phyloP scores from a whole-genome alignment of 2,329 filamentous ascomycete species.

The Neonectria faginata region DNA sequence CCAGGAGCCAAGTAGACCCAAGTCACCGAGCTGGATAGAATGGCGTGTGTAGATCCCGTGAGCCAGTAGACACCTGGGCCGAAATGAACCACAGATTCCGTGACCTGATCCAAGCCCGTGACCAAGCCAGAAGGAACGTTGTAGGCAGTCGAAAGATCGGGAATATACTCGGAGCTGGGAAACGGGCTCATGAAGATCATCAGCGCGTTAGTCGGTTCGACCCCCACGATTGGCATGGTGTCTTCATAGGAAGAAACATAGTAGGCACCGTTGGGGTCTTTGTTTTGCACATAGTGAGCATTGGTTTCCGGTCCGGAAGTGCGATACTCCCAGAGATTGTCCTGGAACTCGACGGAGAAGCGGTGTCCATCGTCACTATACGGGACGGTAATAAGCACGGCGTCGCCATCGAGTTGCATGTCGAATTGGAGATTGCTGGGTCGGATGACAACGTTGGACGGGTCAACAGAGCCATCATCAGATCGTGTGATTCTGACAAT shows the following conservation, averaged over 20 bases:
- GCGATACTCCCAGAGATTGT: constrained; percentile 47
- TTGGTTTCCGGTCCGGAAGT: constrained; percentile 19
- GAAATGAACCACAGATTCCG: constrained; percentile 43
- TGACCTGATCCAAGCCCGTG: constrained; percentile 29
- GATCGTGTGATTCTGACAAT: constrained; percentile 41
- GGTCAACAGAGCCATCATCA: constrained; percentile 30
- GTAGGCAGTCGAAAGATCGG: constrained; percentile 21
- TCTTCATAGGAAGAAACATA: constrained; percentile 33
- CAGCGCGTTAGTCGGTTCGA: background rate
- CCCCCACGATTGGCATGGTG: constrained; percentile 1
- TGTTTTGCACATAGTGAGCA: constrained; percentile 33
- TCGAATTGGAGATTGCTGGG: constrained; percentile 43
- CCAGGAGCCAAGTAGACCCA: constrained; percentile 49
- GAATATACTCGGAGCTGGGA: constrained; percentile 30
- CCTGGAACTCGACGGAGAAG: constrained; percentile 50
- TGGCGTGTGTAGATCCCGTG: constrained; percentile 39
- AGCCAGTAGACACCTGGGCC: constrained; percentile 50
- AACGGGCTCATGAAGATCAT: constrained; percentile 50
- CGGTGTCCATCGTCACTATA: constrained; percentile 42
- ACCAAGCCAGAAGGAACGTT: constrained; percentile 24
- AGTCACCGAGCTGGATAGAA: constrained; percentile 26
- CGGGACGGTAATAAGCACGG: constrained; percentile 45
- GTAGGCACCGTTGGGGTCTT: constrained; percentile 31
- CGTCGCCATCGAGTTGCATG: constrained; percentile 35
- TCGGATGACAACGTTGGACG: constrained; percentile 45